Evolutionary conservation across 805 yeast species (phyloP).

Genomic region (Nakazawaea anatomiae): DNA sequence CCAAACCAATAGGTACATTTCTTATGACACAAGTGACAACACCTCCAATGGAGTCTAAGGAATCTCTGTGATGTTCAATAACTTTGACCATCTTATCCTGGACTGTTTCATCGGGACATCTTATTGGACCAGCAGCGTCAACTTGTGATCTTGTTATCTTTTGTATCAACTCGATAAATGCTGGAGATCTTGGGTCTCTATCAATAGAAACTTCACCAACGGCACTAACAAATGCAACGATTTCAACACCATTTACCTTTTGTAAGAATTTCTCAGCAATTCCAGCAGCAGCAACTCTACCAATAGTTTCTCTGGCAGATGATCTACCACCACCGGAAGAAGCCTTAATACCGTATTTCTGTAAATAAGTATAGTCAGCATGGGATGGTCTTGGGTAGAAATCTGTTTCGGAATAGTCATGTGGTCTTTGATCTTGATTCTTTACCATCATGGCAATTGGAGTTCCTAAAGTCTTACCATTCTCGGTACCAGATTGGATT

Average conservation of each 20-base stretch:
- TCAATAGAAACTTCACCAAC: slow-evolving; percentile 80
- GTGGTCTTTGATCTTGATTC: slow-evolving; percentile 95
- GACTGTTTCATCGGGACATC: slow-evolving; percentile 80
- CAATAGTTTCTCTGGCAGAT: slow-evolving; percentile 96
- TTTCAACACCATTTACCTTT: slow-evolving; percentile 77
- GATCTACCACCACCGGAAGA: slow-evolving; percentile 97
- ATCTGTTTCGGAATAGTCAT: slow-evolving; percentile 93
- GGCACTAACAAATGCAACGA: slow-evolving; percentile 93
- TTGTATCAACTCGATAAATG: slow-evolving; percentile 61
- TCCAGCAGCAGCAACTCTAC: slow-evolving; percentile 98
- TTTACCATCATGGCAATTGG: slow-evolving; percentile 91
- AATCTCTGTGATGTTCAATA: slow-evolving; percentile 80
- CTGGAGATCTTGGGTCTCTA: slow-evolving; percentile 59
- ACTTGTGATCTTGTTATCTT: slow-evolving; percentile 85
- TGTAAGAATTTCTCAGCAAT: slow-evolving; percentile 88
- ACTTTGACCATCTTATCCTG: slow-evolving; percentile 79
- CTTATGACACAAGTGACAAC: slow-evolving; percentile 96
- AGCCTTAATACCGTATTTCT: slow-evolving; percentile 89
- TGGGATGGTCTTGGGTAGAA: slow-evolving; percentile 96
- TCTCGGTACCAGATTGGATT: slow-evolving; percentile 92
- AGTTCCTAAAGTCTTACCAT: slow-evolving; percentile 86
- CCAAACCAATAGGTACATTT: slow-evolving; percentile 91
- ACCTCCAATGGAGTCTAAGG: slow-evolving; percentile 94
- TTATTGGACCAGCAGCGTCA: slow-evolving; percentile 81
- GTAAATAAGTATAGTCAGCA: slow-evolving; percentile 91